Conservation (phyloP, 305 asterid species). For the Caryopteris hybrid region DNA sequence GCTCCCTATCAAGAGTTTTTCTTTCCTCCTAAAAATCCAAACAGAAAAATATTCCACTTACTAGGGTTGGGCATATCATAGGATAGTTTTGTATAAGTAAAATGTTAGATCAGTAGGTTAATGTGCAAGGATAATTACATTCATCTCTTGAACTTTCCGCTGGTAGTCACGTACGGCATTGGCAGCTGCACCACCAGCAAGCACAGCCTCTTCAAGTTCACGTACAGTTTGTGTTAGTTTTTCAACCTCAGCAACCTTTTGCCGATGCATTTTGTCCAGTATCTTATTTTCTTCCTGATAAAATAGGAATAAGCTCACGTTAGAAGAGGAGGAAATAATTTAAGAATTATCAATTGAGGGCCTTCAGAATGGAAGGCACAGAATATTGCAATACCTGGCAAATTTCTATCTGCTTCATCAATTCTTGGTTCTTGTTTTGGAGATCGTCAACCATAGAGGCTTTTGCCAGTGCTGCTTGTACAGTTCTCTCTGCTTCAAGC, state of each 20-base stretch:
- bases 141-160: slow-evolving; percentile 99
- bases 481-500: slow-evolving; percentile 95
- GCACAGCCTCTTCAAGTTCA: slow-evolving; percentile 99
- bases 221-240: slow-evolving; percentile 96
- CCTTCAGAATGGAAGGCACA: slow-evolving; percentile 5
- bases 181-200: slow-evolving; percentile 99
- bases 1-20: slow-evolving; percentile 94
- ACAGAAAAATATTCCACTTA: slow-evolving; percentile 4
- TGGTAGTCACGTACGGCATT: slow-evolving; percentile 99
- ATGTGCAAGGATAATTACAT: slow-evolving; percentile 45
- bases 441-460: slow-evolving; percentile 99
- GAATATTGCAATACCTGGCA: slow-evolving; percentile 64
- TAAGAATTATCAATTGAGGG: neutral
- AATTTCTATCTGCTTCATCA: slow-evolving; percentile 98
- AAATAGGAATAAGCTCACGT: slow-evolving; percentile 2
- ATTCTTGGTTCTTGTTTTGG: slow-evolving; percentile 96
- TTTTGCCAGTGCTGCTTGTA: slow-evolving; percentile 89
- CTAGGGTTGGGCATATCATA: slow-evolving; percentile 7
- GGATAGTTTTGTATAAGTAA: neutral
- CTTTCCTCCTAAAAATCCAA: slow-evolving; percentile 74
- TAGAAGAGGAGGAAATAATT: neutral
- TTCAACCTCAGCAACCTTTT: slow-evolving; percentile 98
- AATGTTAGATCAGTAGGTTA: neutral
- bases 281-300: slow-evolving; percentile 96
- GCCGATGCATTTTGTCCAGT: slow-evolving; percentile 92